A percentile compares a stretch with the other conserved stretches of the same genome.
Conservation (phyloP, 2,329 filamentous ascomycete species). For the Fusarium secorum region DNA sequence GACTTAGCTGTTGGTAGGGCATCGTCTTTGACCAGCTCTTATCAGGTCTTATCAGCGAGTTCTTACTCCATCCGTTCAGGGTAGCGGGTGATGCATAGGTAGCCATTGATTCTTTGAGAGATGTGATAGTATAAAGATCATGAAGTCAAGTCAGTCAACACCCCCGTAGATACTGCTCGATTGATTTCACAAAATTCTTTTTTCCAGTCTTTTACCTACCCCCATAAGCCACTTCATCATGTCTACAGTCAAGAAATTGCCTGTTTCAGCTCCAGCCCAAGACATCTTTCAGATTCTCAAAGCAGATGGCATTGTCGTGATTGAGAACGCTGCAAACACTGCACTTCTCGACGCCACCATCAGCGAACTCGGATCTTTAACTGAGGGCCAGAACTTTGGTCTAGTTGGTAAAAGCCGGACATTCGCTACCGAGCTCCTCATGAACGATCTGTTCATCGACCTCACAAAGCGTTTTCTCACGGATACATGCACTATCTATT, state of each 20-base stretch:
- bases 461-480: not conserved
- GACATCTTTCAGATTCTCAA: not conserved
- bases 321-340: not conserved
- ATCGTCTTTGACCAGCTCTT: no score
- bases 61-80: no score
- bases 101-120: no score
- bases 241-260: not conserved
- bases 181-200: not conserved
- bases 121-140: no score
- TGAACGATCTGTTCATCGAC: not conserved
- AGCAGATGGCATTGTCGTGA: not conserved
- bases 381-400: not conserved
- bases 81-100: no score
- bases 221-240: not conserved
- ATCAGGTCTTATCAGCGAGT: no score
- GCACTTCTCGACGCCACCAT: not conserved
- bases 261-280: not conserved
- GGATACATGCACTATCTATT: not conserved
- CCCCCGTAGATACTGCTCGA: not conserved
- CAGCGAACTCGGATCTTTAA: accelerated
- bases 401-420: not conserved
- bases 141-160: no score
- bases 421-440: not conserved
- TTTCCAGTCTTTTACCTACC: not conserved
- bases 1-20: no score